Evolutionary conservation across 805 yeast species (phyloP).

Genomic region (Kodamaea fukazawae): DNA sequence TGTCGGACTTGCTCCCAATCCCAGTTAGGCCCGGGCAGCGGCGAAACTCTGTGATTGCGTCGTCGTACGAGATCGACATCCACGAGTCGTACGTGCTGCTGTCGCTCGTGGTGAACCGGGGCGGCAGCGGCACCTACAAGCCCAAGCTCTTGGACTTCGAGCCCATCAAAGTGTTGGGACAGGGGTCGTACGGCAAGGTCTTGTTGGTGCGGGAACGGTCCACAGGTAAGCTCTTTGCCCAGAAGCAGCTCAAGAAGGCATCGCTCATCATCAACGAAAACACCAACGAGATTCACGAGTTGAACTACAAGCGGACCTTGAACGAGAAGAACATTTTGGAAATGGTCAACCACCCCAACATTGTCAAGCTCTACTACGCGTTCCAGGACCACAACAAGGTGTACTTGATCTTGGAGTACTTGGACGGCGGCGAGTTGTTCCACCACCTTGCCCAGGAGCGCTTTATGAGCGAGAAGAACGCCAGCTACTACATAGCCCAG

Average conservation of each 20-base stretch:
- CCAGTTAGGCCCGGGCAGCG: conserved; percentile 15
- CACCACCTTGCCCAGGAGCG: conserved; percentile 34
- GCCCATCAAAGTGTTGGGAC: conserved; percentile 43
- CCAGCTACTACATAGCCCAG: conserved; percentile 43
- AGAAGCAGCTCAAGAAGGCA: conserved; percentile 42
- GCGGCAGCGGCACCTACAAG: conserved; percentile 14
- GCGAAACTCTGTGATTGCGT: conserved; percentile 25
- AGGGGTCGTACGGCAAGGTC: conserved; percentile 45
- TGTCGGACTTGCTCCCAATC: conserved; percentile 19
- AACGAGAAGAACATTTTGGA: conserved; percentile 42
- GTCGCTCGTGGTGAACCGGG: conserved; percentile 16
- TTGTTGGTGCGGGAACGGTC: conserved; percentile 36
- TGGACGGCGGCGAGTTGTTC: conserved; percentile 46
- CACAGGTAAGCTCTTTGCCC: conserved; percentile 42
- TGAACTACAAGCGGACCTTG: conserved; percentile 36
- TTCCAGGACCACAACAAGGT: conserved; percentile 44
- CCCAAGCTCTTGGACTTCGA: conserved; percentile 38
- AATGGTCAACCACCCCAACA: conserved; percentile 42
- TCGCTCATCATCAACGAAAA: conserved; percentile 33
- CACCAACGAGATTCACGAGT: conserved; percentile 29
- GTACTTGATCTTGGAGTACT: conserved; percentile 42
- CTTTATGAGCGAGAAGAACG: conserved; percentile 32
- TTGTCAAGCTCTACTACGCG: conserved; percentile 44
- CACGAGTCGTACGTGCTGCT: conserved; percentile 30
- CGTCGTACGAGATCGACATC: conserved; percentile 36